These are phyloP conservation scores for Cercospora sp. DNA, from an alignment of 2,329 filamentous ascomycete genomes.

Conservation along the genomic window DNA sequence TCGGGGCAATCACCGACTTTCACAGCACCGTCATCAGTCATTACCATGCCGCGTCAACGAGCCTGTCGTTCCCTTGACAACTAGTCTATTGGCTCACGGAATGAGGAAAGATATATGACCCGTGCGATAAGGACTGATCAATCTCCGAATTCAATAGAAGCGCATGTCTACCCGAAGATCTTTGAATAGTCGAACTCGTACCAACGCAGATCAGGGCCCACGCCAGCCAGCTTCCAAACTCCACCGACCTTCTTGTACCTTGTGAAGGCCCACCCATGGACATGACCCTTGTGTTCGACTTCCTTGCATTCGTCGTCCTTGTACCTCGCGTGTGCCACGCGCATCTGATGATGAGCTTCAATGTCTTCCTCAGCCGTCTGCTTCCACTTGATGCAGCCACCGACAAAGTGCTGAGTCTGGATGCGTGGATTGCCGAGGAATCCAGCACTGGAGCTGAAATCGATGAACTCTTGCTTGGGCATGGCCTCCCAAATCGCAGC, in stretches of 20 bases:
- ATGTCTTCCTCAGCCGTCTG: not conserved
- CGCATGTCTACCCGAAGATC: not conserved
- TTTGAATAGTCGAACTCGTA: not conserved
- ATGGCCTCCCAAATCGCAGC: constrained; percentile 1
- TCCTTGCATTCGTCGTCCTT: not conserved
- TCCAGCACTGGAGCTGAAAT: not conserved
- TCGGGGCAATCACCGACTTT: not conserved
- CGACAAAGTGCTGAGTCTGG: not conserved
- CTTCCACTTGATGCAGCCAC: not conserved
- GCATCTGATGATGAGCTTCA: constrained; percentile 6
- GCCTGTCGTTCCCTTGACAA: no score
- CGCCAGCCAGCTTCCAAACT: not conserved
- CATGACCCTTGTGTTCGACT: not conserved
- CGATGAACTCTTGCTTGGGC: not conserved
- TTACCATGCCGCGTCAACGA: no score
- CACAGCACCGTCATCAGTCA: no score
- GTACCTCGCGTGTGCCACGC: not conserved
- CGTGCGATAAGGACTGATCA: not conserved
- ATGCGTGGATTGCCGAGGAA: constrained; percentile 1
- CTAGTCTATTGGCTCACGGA: no score
- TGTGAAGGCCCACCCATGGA: not conserved
- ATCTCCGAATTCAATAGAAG: no score
- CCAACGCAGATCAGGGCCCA: not conserved
- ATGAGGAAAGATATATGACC: not conserved
- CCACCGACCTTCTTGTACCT: not conserved